Evolutionary conservation across 805 yeast genomes (phyloP).

Genomic region (Wickerhamomyces bovis): DNA sequence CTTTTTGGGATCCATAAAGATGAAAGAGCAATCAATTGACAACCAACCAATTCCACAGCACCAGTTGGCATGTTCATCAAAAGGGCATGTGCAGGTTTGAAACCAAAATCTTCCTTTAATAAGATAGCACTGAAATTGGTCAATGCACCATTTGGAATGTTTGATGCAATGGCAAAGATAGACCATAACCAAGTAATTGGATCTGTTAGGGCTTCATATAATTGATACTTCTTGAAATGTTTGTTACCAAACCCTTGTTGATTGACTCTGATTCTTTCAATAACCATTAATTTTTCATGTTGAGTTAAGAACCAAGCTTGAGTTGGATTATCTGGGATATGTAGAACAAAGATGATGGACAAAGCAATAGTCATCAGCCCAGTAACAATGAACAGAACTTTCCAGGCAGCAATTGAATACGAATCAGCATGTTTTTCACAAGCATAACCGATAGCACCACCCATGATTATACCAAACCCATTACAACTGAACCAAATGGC

Average conservation of each 20-base stretch:
- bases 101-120: constrained; percentile 15
- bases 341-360: constrained; percentile 35
- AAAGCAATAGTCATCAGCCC: constrained; percentile 47
- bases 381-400: constrained; percentile 42
- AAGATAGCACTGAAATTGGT: constrained; percentile 39
- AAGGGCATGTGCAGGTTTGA: background rate
- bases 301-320: constrained; percentile 33
- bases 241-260: constrained; percentile 39
- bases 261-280: constrained; percentile 38
- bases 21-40: background rate
- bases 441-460: constrained; percentile 43
- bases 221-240: constrained; percentile 31
- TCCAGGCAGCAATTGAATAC: constrained; percentile 43
- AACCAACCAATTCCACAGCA: constrained; percentile 5
- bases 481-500: constrained; percentile 26
- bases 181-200: constrained; percentile 35
- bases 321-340: constrained; percentile 43
- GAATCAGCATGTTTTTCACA: constrained; percentile 16
- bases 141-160: constrained; percentile 41
- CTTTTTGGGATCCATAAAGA: background rate
- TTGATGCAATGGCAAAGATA: constrained; percentile 25
- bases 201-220: constrained; percentile 10
- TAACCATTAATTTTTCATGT: constrained; percentile 34
- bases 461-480: constrained; percentile 35
- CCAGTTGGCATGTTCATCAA: constrained; percentile 2